These are phyloP conservation scores for Naegleria lovaniensis DNA, from an alignment of 208 protist genomes.

Conservation along the genomic window DNA sequence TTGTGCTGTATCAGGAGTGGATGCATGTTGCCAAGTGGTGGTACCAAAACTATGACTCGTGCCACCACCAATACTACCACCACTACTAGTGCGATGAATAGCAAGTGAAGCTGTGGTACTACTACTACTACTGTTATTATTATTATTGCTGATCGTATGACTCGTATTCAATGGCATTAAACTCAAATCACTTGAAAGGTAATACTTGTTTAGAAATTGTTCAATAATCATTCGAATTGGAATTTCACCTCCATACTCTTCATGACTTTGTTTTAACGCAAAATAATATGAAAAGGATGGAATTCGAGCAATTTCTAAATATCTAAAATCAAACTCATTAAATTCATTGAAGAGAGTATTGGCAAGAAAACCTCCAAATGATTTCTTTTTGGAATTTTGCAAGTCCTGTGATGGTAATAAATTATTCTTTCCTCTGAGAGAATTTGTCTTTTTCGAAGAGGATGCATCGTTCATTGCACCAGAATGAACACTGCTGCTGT, in stretches of 20 bases:
- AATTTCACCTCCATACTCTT: background rate
- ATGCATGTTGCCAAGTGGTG: too few relatives aligned
- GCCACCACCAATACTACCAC: background rate
- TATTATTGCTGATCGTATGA: background rate
- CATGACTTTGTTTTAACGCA: background rate
- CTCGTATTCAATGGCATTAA: background rate
- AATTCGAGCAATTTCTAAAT: background rate
- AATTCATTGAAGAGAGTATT: slow-evolving; percentile 2
- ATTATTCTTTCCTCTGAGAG: background rate
- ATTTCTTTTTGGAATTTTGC: background rate
- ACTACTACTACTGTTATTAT: background rate
- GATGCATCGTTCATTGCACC: too few relatives aligned
- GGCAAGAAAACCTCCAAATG: background rate
- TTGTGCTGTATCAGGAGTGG: background rate
- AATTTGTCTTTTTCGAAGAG: background rate
- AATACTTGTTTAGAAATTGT: background rate
- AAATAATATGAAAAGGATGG: background rate
- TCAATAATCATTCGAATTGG: background rate
- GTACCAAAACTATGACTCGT: background rate
- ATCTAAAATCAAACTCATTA: slow-evolving; percentile 3
- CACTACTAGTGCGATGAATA: background rate
- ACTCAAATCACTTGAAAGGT: background rate
- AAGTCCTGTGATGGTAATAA: too few relatives aligned
- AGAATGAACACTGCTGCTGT: too few relatives aligned
- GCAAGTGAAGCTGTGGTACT: background rate